These are phyloP conservation scores for Suillus decipiens DNA, from an alignment of 768 basidiomycete species.

Conservation along the genomic window DNA sequence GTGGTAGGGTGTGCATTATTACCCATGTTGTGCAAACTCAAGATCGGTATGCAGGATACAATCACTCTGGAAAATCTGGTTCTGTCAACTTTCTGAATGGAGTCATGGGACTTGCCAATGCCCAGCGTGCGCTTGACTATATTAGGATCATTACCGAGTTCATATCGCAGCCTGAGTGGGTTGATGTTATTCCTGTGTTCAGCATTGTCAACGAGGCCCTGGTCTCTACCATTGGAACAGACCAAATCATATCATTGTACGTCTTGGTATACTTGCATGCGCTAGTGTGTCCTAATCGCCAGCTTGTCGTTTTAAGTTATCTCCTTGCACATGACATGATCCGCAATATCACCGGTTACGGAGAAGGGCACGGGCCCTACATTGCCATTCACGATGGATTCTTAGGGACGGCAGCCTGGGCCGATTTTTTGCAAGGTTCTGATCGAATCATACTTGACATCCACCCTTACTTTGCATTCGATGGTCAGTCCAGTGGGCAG, in stretches of 20 bases:
- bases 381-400: constrained; percentile 69
- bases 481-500: constrained; percentile 34
- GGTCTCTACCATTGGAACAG: constrained; percentile 51
- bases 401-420: constrained; percentile 44
- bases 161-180: constrained; percentile 75
- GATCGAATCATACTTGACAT: constrained; percentile 64
- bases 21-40: not conserved
- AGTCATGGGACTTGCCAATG: constrained; percentile 87
- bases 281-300: not conserved
- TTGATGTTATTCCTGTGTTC: constrained; percentile 59
- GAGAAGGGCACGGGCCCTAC: constrained; percentile 61
- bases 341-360: constrained; percentile 71
- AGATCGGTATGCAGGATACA: constrained; percentile 41
- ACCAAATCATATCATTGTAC: constrained; percentile 61
- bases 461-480: constrained; percentile 71
- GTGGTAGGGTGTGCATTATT: constrained; percentile 5
- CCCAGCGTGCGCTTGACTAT: constrained; percentile 74
- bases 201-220: constrained; percentile 69
- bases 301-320: constrained; percentile 42
- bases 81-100: constrained; percentile 63
- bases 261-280: constrained; percentile 20
- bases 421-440: constrained; percentile 54
- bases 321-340: constrained; percentile 62
- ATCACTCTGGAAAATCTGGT: constrained; percentile 64
- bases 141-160: constrained; percentile 79